Evolutionary conservation across 163 green algal genomes (phyloP), one percentile per base, ranked within the genome.

Genomic region (Chlorella variabilis): DNA sequence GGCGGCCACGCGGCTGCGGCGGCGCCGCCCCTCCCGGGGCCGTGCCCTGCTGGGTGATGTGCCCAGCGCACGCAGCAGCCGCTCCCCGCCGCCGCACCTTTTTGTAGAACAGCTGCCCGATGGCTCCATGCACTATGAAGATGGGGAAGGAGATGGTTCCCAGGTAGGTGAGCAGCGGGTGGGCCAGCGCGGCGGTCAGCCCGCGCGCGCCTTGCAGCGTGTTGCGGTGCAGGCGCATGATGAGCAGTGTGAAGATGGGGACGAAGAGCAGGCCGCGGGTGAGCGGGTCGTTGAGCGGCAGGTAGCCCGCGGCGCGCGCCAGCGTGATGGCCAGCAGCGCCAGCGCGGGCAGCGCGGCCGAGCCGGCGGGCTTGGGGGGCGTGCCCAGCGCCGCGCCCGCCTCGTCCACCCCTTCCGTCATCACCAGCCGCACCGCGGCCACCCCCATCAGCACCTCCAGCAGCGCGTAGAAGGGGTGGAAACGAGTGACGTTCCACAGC

Each of bases 71-170:
- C n/a, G n/a, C n/a, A n/a, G n/a, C n/a, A n/a, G n/a, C n/a, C n/a
- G n/a, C n/a, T n/a, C n/a, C n/a, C n/a, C n/a, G n/a, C n/a, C n/a
- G n/a, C n/a, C n/a, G n/a, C 29, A 82, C 27, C 27, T 83, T 83
- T 66, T 83, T 83, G 77, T 83, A 83, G 66, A 83, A 83, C 59
- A 83, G 66, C 77, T 83, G 77, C 36, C 77, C 77, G 23, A 83
- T 36, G 48, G 77, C 66, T 29, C 77, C 77, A 51, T 83, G 77
- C 77, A 83, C 36, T 21, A 83, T 77, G 77, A 83, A 83, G 66
- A 83, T 83, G 65, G 77, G 77, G 77, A 83, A 83, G 49, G 77
- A 83, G 36, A 83, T 77, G 77, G 42, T 83, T n/a, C 77, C 77
- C 27, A 83, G 77, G 66, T 83, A 83, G 25, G 67, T 77, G n/a